phyloP scores from a whole-genome alignment of 306 rosid species.

The Hippophae tibetana region DNA sequence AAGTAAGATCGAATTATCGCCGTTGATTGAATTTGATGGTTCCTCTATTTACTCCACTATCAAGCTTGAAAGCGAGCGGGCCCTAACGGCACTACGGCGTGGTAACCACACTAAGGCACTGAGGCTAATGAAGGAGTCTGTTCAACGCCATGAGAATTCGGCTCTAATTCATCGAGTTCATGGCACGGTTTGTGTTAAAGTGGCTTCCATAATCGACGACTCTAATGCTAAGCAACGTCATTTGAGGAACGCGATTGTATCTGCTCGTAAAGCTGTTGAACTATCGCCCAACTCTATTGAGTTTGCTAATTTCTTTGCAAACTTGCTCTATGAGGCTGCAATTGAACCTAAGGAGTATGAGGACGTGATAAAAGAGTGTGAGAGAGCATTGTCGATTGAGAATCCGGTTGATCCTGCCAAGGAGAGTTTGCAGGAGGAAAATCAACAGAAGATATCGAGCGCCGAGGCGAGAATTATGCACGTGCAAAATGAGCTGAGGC shows the following conservation, averaged over 20 bases:
- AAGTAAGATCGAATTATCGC: conserved; percentile 35
- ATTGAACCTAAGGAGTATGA: conserved; percentile 75
- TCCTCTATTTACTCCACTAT: conserved; percentile 34
- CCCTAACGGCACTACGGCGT: conserved; percentile 69
- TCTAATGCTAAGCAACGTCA: conserved; percentile 55
- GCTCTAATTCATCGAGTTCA: conserved; percentile 67
- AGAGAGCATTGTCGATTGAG: conserved; percentile 58
- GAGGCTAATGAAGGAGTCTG: conserved; percentile 67
- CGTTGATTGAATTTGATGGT: conserved; percentile 35
- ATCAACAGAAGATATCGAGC: conserved; percentile 49
- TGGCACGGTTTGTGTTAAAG: conserved; percentile 66
- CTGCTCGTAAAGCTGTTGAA: conserved; percentile 66
- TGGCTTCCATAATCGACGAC: conserved; percentile 62
- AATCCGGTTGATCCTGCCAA: conserved; percentile 75
- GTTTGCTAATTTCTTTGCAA: conserved; percentile 68
- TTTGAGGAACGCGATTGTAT: conserved; percentile 65
- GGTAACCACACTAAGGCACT: conserved; percentile 85
- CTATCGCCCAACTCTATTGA: conserved; percentile 75
- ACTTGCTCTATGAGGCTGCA: conserved; percentile 66
- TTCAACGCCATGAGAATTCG: conserved; percentile 49
- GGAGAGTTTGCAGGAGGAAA: conserved; percentile 87
- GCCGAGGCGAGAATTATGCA: conserved; percentile 46
- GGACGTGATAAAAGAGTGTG: conserved; percentile 77
- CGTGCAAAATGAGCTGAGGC: conserved; percentile 71
- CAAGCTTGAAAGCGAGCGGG: conserved; percentile 78